phyloP scores from a whole-genome alignment of 352 stramenopile genomes.

The Phytophthora palmivora region DNA sequence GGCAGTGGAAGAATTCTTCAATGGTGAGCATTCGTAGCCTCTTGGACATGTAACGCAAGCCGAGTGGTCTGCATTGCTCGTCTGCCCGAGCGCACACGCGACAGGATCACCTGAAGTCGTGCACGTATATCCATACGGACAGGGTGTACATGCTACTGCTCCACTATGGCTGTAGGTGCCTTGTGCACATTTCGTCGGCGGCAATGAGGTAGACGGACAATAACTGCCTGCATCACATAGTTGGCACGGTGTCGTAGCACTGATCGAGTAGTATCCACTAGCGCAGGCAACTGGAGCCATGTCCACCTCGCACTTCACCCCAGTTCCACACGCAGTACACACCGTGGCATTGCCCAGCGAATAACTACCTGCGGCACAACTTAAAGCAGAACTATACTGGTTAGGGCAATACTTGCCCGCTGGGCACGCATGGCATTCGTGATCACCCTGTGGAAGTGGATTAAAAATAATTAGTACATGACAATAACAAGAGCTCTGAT shows the following conservation, averaged over 20 bases:
- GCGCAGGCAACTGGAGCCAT: slow-evolving; percentile 32
- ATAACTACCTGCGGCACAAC: slow-evolving; percentile 49
- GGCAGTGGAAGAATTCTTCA: slow-evolving; percentile 12
- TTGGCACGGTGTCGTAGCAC: slow-evolving; percentile 28
- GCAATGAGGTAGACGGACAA: slow-evolving; percentile 37
- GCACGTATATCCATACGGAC: slow-evolving; percentile 59
- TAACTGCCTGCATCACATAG: slow-evolving; percentile 46
- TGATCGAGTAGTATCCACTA: slow-evolving; percentile 39
- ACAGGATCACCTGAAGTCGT: slow-evolving; percentile 26
- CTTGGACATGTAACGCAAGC: slow-evolving; percentile 53
- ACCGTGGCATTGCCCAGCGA: slow-evolving; percentile 40
- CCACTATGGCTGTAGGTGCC: slow-evolving; percentile 50
- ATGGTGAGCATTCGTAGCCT: slow-evolving; percentile 49
- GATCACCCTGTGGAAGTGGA: slow-evolving; percentile 36
- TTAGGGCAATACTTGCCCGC: slow-evolving; percentile 47
- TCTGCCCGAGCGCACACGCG: slow-evolving; percentile 49
- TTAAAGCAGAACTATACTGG: slow-evolving; percentile 18
- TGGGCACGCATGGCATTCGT: slow-evolving; percentile 46
- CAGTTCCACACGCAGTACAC: slow-evolving; percentile 57
- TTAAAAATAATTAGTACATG: slow-evolving; percentile 5
- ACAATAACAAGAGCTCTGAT: not conserved
- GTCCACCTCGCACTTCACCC: slow-evolving; percentile 49
- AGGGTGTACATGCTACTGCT: slow-evolving; percentile 49
- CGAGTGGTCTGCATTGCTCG: slow-evolving; percentile 53
- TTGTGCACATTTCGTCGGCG: slow-evolving; percentile 40